A percentile compares a stretch with the other conserved stretches of the same genome.
Conservation (phyloP, 2,329 filamentous ascomycete species). For the Sarocladium strictum region DNA sequence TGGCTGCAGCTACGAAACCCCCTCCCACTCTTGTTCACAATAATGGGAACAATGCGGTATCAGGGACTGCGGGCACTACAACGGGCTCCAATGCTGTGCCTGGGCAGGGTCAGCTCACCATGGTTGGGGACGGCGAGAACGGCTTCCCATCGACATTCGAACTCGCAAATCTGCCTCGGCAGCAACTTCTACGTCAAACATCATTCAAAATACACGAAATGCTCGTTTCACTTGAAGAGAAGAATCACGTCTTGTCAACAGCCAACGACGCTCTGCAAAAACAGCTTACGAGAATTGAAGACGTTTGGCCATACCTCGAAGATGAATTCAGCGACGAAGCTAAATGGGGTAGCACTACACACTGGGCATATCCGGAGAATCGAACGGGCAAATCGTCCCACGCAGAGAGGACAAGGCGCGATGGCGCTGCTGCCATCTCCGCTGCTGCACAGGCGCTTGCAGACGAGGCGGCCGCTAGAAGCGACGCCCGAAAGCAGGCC, state of each 20-base stretch:
- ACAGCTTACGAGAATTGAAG: constrained; percentile 78
- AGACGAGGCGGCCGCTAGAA: constrained; percentile 76
- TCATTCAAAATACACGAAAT: constrained; percentile 76
- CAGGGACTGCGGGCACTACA: background rate
- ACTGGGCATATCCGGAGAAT: constrained; percentile 94
- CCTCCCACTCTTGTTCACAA: too few species aligned
- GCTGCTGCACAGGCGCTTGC: constrained; percentile 72
- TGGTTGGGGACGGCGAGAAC: constrained; percentile 38
- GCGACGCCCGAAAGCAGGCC: constrained; percentile 79
- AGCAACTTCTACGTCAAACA: constrained; percentile 72
- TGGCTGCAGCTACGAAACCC: constrained; percentile 61
- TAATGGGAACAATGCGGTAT: constrained; percentile 14
- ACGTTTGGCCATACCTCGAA: constrained; percentile 80
- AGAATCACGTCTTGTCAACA: constrained; percentile 92
- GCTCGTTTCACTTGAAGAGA: constrained; percentile 89
- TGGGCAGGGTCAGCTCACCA: constrained; percentile 23
- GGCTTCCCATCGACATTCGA: constrained; percentile 41
- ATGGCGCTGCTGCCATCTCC: constrained; percentile 72
- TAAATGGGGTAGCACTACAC: constrained; percentile 81
- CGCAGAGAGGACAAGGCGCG: constrained; percentile 69
- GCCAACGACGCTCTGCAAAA: constrained; percentile 85
- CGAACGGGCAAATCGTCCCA: constrained; percentile 60
- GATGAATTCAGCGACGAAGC: constrained; percentile 91
- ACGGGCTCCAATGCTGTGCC: constrained; percentile 34
- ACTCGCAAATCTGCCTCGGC: constrained; percentile 55